Base-by-base conservation (phyloP, 345 rosid species). In the Aegle marmelos region DNA sequence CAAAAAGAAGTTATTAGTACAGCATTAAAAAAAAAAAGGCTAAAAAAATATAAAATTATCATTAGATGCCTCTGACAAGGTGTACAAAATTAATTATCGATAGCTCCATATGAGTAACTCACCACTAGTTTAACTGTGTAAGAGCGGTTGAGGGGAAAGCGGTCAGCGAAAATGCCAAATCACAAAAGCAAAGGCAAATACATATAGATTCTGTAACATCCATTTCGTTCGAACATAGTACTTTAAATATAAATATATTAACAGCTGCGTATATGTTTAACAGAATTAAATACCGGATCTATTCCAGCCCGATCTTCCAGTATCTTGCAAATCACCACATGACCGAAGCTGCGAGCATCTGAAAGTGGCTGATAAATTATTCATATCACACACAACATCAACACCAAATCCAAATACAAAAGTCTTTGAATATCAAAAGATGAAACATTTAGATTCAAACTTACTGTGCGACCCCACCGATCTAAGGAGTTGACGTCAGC, bases 391-490 rank as follows among this genome's bases (percentile, higher is more conserved):
- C 14, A 30, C 70, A 45, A 45, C 13, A 75, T 63, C n/a, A 54
- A 57, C 10, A 53, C 75, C 39, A 56, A 41, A 30, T 64, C 68
- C 68, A 19, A 30, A 2, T 30, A 62, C 21, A 30, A 19, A 48
- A 63, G 27, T 7, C 41, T 58, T 22, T 2, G 11, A 48, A 25
- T 17, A 24, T 36, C 76, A 36, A 10, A 61, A 9, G n/a, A 17
- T 4, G 57, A 53, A 67, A 50, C 0, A 33, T 9, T 9, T 53
- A 7, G 37, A 76, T 7, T n/a, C 28, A 14, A 76, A 82, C 94
- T 86, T 80, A 91, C 94, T 61, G 92, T 88, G 74, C 89, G 92
- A 76, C 89, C 89, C 90, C 92, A 89, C 48, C 91, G 92, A 82
- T 88, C 94, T 17, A 77, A 41, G 57, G 86, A 85, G 75, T 91